Evolutionary conservation across 768 basidiomycete genomes (phyloP), one percentile per base, ranked within the genome.

Genomic region (Kwoniella sp.): DNA sequence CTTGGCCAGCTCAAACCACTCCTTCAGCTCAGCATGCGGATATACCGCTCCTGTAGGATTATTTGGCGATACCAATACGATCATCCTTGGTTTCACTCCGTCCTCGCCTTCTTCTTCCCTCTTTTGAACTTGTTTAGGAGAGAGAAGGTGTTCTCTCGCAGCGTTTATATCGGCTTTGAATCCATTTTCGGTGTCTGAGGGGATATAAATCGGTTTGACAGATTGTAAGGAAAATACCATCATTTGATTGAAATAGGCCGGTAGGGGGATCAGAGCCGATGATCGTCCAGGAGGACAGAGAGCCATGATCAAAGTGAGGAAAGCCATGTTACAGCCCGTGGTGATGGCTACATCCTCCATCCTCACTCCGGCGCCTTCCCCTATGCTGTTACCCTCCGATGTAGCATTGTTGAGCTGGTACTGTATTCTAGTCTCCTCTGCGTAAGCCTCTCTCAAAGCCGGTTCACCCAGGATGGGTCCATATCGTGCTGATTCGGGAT

Each of bases 241-340:
- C 67, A 71, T 52, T 30, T 75, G 68, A 61, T 77, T 79, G 70
- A 80, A 80, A 57, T 80, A 80, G 85, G 88, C 88, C 22, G 89
- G 90, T 1, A 86, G 82, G 22, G 90, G 89, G 19, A 91, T 76
- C 30, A 91, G 86, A 29, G 90, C 81, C 3, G 64, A 64, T 69
- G 90, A 88, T 59, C 88, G 87, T 0, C 88, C 88, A 17, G 84
- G 80, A 63, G 86, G 85, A n/a, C 87, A 88, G 1, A 91, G 69
- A 17, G 82, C 82, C 85, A 88, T 87, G 6, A 86, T 81, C 1
- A 83, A 78, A 0, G 86, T 84, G 5, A 86, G 81, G 67, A 90
- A 90, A 7, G 88, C 88, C 79, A 90, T 80, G 71, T 90, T 90
- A 72, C 88, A 88, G 3, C 89, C 88, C 0, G 87, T 82, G 0